These are phyloP conservation scores for Telopea speciosissima DNA, from an alignment of 177 flowering plant genomes.

Conservation along the genomic window DNA sequence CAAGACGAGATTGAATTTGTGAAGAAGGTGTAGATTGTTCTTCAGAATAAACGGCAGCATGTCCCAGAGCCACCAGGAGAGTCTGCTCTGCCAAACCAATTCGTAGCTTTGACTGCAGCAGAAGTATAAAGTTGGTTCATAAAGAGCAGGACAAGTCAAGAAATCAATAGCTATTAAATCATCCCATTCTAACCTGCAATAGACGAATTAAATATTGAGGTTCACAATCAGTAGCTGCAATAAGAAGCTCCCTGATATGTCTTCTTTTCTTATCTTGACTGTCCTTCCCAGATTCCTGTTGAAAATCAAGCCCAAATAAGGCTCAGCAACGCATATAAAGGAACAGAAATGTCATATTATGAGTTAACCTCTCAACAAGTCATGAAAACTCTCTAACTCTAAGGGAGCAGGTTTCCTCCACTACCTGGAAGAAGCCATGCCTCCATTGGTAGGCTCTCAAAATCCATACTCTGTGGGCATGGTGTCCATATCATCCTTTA, in stretches of 20 bases:
- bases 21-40: conserved; percentile 52
- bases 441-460: no score
- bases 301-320: conserved; percentile 6
- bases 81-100: conserved; percentile 96
- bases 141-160: background rate
- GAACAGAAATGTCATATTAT: background rate
- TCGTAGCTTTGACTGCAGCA: conserved; percentile 72
- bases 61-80: conserved; percentile 79
- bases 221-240: conserved; percentile 96
- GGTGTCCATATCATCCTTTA: no score
- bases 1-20: conserved; percentile 56
- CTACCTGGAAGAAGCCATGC: no score
- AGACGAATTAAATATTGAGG: conserved; percentile 85
- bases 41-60: conserved; percentile 79
- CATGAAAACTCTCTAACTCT: background rate
- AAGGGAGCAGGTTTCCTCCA: background rate
- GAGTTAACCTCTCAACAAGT: background rate
- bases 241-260: conserved; percentile 79
- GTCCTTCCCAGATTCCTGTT: conserved; percentile 78
- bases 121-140: conserved; percentile 6
- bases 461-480: no score
- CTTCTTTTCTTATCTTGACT: conserved; percentile 94
- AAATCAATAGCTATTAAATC: conserved; percentile 2
- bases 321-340: background rate
- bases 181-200: conserved; percentile 57